Evolutionary conservation across 179 eudicot genomes (phyloP).

Genomic region (Amaranthus tricolor): DNA sequence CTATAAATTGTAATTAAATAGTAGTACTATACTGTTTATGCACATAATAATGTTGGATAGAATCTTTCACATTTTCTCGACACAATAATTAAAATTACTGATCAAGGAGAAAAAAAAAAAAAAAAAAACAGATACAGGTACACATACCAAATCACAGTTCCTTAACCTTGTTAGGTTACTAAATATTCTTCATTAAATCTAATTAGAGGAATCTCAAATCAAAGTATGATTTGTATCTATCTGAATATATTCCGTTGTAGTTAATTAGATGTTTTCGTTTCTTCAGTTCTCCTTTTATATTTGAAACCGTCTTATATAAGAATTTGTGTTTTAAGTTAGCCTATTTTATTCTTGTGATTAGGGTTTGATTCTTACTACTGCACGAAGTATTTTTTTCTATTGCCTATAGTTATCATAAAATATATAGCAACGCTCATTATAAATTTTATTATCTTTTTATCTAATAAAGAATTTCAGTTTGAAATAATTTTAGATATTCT

Average conservation of each 20-base stretch:
- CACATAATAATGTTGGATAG: constrained; percentile 14
- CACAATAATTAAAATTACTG: not conserved
- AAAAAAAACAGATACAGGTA: constrained; percentile 8
- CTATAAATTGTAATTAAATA: not conserved
- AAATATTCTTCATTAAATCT: constrained; percentile 11
- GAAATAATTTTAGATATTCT: no score
- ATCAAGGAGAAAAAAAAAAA: not conserved
- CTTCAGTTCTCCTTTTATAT: no score
- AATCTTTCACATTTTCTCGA: constrained; percentile 13
- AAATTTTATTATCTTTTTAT: not conserved
- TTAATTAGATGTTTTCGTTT: no score
- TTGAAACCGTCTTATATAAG: no score
- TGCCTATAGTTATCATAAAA: no score
- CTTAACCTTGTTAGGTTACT: constrained; percentile 6
- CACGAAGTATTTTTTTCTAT: no score
- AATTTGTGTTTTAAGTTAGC: no score
- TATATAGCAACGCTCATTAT: no score
- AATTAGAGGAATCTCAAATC: not conserved
- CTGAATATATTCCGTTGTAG: not conserved
- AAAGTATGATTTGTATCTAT: no score
- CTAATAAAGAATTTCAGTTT: not conserved
- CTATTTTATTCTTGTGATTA: no score
- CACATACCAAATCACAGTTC: constrained; percentile 14
- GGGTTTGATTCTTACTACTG: no score
- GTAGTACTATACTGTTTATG: constrained; percentile 1